Base-by-base conservation (phyloP, 805 yeast species). In the Kuraishia hungarica region DNA sequence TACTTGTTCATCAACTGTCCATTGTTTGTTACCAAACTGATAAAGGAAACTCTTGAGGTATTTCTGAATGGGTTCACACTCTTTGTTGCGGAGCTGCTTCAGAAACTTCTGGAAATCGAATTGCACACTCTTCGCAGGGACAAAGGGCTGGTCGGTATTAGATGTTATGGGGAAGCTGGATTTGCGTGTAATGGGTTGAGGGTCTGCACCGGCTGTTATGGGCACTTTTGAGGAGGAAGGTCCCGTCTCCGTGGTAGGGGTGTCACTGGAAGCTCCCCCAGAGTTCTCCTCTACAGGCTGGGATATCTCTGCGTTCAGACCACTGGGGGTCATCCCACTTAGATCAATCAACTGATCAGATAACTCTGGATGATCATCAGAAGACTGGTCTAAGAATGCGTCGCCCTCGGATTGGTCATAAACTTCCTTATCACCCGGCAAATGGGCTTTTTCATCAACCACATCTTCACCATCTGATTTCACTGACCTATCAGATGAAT, bases 31-130 rank as follows among this genome's bases (percentile, higher is more conserved):
- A 52, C 80, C 74, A 60, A 93, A 94, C 55, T 90, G 93, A 50
- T 77, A 79, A 50, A 96, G 71, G 62, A 94, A 96, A 1, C 97
- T 89, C 62, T 86, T 83, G 48, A 92, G 80, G 64, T 93, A 94
- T 56, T 89, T 80, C 5, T 92, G 91, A 43, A 91, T 79, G 0
- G 98, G 97, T 56, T 89, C 96, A 4, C 98, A 97, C 54, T 78
- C 76, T 59, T 84, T 86, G 53, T 80, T 78, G 57, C 86, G 84
- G 60, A 94, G 76, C 60, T 86, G 88, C 13, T 76, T 75, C 47
- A 91, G 74, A 65, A 94, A 94, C 23, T 77, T 69, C 65, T 89
- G 97, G 67, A 93, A 94, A 67, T 94, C 96, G 69, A 93, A 92
- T 19, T 49, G 51, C 13, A 47, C 49, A 19, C 20, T 20, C 13